A percentile compares a stretch with the other conserved stretches of the same genome.
Conservation (phyloP, 805 yeast genomes). For the Groenewaldozyma salmanticensis region DNA sequence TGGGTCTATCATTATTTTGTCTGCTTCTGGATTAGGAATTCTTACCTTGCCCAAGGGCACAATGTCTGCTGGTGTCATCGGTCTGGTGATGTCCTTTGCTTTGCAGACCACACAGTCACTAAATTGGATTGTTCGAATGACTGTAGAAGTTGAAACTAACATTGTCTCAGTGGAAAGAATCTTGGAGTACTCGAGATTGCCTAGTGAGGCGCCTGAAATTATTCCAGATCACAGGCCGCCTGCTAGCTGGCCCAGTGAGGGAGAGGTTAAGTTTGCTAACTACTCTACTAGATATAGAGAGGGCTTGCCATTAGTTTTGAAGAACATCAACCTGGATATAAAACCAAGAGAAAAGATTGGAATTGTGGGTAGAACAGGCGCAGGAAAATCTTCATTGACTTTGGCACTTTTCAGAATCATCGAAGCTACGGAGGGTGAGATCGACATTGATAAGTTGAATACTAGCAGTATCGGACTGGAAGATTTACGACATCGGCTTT, state of each 20-base stretch:
- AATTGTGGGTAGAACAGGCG: conserved; percentile 95
- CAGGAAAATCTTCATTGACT: conserved; percentile 84
- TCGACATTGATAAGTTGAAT: conserved; percentile 60
- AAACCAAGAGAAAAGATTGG: conserved; percentile 79
- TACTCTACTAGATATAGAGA: conserved; percentile 82
- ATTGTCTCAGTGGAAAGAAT: conserved; percentile 95
- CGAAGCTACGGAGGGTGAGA: conserved; percentile 63
- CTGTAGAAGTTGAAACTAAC: conserved; percentile 95
- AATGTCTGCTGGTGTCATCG: conserved; percentile 84
- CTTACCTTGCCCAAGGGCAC: conserved; percentile 55
- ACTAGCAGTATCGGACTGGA: conserved; percentile 60
- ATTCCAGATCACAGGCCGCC: conserved; percentile 61
- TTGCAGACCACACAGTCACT: conserved; percentile 85
- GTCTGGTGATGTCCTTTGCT: conserved; percentile 88
- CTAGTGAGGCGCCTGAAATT: conserved; percentile 75
- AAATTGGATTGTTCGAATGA: conserved; percentile 98
- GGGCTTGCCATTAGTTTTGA: conserved; percentile 70
- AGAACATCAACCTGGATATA: conserved; percentile 52
- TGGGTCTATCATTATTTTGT: conserved; percentile 80
- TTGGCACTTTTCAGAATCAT: conserved; percentile 77
- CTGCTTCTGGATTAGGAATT: conserved; percentile 77
- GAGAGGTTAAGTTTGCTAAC: conserved; percentile 54
- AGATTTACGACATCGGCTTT: conserved; percentile 66
- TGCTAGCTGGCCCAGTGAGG: conserved; percentile 60
- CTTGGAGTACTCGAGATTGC: conserved; percentile 71